phyloP scores from a whole-genome alignment of 2,329 filamentous ascomycete species.

The Metarhizium anisopliae region DNA sequence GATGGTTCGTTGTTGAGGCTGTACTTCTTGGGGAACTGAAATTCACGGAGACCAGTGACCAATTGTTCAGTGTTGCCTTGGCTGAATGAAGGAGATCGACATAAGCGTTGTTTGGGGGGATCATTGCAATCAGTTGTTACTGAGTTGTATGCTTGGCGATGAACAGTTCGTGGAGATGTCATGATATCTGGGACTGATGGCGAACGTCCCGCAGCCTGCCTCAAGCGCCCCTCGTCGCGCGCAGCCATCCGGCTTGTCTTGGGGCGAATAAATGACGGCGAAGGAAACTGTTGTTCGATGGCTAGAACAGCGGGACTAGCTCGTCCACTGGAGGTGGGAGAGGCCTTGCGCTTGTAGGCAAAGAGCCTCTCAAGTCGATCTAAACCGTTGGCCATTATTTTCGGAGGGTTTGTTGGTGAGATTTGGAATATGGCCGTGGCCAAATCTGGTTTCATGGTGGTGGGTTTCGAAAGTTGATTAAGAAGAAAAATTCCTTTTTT shows the following conservation, averaged over 20 bases:
- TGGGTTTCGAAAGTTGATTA: background rate
- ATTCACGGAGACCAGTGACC: constrained; percentile 23
- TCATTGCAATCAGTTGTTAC: constrained; percentile 8
- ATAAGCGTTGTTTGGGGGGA: background rate
- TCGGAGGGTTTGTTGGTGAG: background rate
- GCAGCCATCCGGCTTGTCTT: constrained; percentile 46
- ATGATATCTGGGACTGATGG: constrained; percentile 17
- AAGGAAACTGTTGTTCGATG: constrained; percentile 34
- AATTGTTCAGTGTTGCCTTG: constrained; percentile 13
- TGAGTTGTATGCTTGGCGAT: constrained; percentile 7
- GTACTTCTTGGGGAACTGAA: constrained; percentile 28
- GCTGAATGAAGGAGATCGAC: constrained; percentile 17
- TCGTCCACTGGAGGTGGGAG: constrained; percentile 16
- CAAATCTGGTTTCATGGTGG: background rate
- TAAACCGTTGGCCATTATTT: constrained; percentile 38
- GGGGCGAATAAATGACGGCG: constrained; percentile 47
- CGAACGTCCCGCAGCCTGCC: constrained; percentile 19
- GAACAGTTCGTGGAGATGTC: constrained; percentile 5
- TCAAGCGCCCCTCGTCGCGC: constrained; percentile 35
- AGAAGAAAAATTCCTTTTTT: no score
- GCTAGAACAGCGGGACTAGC: constrained; percentile 13
- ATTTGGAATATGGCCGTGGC: background rate
- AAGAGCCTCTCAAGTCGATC: constrained; percentile 45
- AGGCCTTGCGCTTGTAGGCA: constrained; percentile 31
- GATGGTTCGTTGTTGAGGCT: constrained; percentile 13